phyloP scores from a whole-genome alignment of 257 asterid species.

The Buddleja alternifolia region DNA sequence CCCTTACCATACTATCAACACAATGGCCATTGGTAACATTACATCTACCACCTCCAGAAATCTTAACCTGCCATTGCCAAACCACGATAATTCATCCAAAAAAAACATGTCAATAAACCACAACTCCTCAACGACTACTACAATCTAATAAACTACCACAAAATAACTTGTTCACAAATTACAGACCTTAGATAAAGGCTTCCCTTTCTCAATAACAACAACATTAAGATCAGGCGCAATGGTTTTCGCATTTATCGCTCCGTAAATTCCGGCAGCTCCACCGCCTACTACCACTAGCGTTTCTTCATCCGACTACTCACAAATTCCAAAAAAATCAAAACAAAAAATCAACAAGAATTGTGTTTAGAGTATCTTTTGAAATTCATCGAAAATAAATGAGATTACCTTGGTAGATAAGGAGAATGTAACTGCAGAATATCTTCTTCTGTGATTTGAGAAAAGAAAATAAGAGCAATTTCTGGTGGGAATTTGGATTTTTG shows the following conservation, averaged over 20 bases:
- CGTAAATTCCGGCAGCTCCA: conserved; percentile 96
- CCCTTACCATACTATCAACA: conserved; percentile 64
- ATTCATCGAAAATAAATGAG: background rate
- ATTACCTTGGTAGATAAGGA: conserved; percentile 53
- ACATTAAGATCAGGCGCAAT: conserved; percentile 80
- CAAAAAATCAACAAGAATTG: background rate
- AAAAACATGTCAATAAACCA: background rate
- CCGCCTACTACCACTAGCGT: conserved; percentile 84
- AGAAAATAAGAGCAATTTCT: conserved; percentile 30
- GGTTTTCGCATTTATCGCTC: conserved; percentile 93
- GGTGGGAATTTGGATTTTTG: conserved; percentile 34
- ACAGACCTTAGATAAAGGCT: conserved; percentile 86
- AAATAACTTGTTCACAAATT: background rate
- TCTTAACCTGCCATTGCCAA: conserved; percentile 66
- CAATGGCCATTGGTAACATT: conserved; percentile 91
- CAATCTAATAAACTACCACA: conserved; percentile 20
- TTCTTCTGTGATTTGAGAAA: conserved; percentile 41
- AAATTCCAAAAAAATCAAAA: conserved; percentile 20
- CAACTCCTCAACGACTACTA: background rate
- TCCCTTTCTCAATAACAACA: conserved; percentile 79
- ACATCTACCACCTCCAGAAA: conserved; percentile 98
- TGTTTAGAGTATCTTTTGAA: background rate
- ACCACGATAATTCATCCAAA: conserved; percentile 11
- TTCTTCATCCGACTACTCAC: conserved; percentile 60
- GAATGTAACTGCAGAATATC: conserved; percentile 41